These are phyloP conservation scores for Pseudevernia furfuracea DNA, from an alignment of 495 filamentous ascomycete species.

Conservation along the genomic window DNA sequence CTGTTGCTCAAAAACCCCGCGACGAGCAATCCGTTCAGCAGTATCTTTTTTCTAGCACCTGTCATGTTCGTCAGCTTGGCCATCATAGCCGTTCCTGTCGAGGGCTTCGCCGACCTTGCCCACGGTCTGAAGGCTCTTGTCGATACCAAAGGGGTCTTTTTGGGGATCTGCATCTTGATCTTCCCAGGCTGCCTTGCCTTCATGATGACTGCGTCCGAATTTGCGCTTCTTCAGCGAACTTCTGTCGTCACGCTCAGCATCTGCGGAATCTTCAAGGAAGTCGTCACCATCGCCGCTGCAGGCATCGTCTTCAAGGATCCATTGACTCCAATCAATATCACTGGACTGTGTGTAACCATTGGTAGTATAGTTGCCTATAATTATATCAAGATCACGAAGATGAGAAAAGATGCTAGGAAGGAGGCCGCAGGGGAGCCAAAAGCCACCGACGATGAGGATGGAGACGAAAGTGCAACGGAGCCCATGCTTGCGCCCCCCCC, in stretches of 20 bases:
- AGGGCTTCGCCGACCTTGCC: slow-evolving; percentile 62
- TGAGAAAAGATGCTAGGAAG: slow-evolving; percentile 56
- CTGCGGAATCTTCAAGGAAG: slow-evolving; percentile 98
- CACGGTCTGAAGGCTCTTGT: slow-evolving; percentile 55
- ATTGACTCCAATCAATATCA: slow-evolving; percentile 81
- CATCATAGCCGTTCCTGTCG: slow-evolving; percentile 73
- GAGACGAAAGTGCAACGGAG: slow-evolving; percentile 18
- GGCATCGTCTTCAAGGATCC: slow-evolving; percentile 82
- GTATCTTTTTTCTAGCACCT: slow-evolving; percentile 92
- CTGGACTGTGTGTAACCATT: slow-evolving; percentile 83
- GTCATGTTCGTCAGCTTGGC: slow-evolving; percentile 88
- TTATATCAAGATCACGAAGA: slow-evolving; percentile 84
- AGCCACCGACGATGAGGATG: slow-evolving; percentile 10
- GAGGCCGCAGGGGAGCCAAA: slow-evolving; percentile 15
- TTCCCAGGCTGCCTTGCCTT: slow-evolving; percentile 93
- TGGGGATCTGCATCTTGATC: slow-evolving; percentile 57
- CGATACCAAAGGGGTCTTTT: slow-evolving; percentile 53
- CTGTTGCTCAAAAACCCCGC: slow-evolving; percentile 89
- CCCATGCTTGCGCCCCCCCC: slow-evolving; percentile 21
- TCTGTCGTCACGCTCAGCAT: slow-evolving; percentile 94
- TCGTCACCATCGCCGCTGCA: slow-evolving; percentile 88
- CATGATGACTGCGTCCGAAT: slow-evolving; percentile 93
- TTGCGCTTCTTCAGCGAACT: slow-evolving; percentile 88
- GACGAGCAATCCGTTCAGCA: slow-evolving; percentile 92
- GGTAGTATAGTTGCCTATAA: slow-evolving; percentile 83